Percentiles rank a stretch among this genome's conserved stretches.
Evolutionary conservation across 1,284 basidiomycete genomes (phyloP).

Genomic region (Moesziomyces sp.): DNA sequence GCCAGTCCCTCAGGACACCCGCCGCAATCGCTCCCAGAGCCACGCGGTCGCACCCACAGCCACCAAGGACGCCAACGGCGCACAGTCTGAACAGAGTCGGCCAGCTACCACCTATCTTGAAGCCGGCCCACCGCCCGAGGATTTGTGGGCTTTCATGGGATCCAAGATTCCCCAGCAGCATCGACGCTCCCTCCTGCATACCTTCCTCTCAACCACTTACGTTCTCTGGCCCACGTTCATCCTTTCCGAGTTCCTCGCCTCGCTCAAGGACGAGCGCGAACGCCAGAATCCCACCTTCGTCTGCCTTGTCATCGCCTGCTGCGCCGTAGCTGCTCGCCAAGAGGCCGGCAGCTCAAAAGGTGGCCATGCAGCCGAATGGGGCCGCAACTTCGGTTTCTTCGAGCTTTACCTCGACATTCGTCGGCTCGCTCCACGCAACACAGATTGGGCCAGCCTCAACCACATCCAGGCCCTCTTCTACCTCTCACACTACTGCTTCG

Average conservation of each 20-base stretch:
- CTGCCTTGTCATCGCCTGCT: conserved; percentile 47
- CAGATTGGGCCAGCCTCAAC: conserved; percentile 48
- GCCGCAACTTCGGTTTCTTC: conserved; percentile 41
- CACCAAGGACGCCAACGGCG: conserved; percentile 6
- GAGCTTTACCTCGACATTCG: conserved; percentile 50
- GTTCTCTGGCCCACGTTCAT: conserved; percentile 52
- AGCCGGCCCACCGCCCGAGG: conserved; percentile 33
- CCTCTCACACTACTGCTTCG: conserved; percentile 49
- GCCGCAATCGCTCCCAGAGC: conserved; percentile 17
- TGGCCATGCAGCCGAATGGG: conserved; percentile 47
- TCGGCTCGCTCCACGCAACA: conserved; percentile 35
- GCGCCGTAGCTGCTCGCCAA: conserved; percentile 44
- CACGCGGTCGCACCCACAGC: conserved; percentile 5
- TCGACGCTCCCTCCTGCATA: conserved; percentile 43
- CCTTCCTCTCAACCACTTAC: conserved; percentile 49
- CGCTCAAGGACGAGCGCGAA: conserved; percentile 39
- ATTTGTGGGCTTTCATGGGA: conserved; percentile 46
- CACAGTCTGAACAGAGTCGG: conserved; percentile 11
- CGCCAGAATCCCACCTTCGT: conserved; percentile 42
- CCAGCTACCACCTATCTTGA: conserved; percentile 35
- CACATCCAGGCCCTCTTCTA: conserved; percentile 53
- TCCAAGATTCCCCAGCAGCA: conserved; percentile 47
- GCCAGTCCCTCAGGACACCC: neutral
- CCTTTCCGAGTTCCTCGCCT: conserved; percentile 44
- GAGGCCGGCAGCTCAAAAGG: conserved; percentile 50